Percentiles rank a stretch among this genome's conserved stretches.
Evolutionary conservation across 1,284 basidiomycete species (phyloP).

Genomic region (Ustilago shanxiensis): DNA sequence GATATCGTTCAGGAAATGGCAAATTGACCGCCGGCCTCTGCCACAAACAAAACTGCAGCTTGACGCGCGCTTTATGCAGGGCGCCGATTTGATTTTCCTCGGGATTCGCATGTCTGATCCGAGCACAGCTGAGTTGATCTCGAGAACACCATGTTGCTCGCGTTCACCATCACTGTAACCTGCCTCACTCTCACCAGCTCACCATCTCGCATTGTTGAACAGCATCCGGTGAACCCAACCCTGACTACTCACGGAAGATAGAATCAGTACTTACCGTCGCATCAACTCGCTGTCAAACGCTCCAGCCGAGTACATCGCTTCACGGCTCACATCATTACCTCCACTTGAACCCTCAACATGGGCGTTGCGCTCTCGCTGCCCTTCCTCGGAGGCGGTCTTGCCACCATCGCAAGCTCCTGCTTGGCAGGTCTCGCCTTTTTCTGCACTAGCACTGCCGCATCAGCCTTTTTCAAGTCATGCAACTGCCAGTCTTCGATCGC

Average conservation of each 20-base stretch:
- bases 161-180: not conserved
- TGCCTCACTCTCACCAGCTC: not conserved
- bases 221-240: not conserved
- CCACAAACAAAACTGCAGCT: not conserved
- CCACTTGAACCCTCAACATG: slow-evolving; percentile 73
- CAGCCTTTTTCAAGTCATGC: slow-evolving; percentile 98
- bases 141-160: not conserved
- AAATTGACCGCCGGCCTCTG: not conserved
- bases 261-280: not conserved
- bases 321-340: not conserved
- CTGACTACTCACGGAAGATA: not conserved
- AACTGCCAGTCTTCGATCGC: slow-evolving; percentile 99
- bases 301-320: not conserved
- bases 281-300: not conserved
- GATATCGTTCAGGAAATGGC: not conserved
- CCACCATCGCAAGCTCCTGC: slow-evolving; percentile 73
- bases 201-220: not conserved
- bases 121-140: not conserved
- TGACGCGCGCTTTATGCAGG: slow-evolving; percentile 8
- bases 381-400: slow-evolving; percentile 81
- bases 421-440: slow-evolving; percentile 70
- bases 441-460: slow-evolving; percentile 85
- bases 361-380: slow-evolving; percentile 88
- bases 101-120: slow-evolving; percentile 18
- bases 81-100: slow-evolving; percentile 11